phyloP scores from a whole-genome alignment of 257 asterid species.

The Penstemon eatonii region DNA sequence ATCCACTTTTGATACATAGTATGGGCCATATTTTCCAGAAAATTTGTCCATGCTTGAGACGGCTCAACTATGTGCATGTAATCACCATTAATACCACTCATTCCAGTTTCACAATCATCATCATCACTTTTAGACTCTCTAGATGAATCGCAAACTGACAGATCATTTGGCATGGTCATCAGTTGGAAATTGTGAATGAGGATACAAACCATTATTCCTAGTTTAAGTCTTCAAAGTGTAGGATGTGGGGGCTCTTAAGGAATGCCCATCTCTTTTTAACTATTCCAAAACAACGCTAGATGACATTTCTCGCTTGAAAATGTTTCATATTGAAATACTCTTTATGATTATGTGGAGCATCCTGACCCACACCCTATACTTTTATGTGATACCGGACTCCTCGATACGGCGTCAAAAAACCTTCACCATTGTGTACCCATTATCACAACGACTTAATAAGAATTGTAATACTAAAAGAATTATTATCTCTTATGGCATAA shows the following conservation, averaged over 20 bases:
- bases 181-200: not conserved
- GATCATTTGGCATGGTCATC: not conserved
- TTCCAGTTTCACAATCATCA: not conserved
- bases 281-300: not conserved
- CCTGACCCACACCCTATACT: not conserved
- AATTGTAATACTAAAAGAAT: not conserved
- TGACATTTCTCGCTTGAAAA: not conserved
- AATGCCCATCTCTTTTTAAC: not conserved
- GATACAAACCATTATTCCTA: not conserved
- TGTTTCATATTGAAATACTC: slow-evolving; percentile 14
- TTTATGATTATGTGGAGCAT: not conserved
- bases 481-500: not conserved
- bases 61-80: not conserved
- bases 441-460: not conserved
- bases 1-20: not conserved
- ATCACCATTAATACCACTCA: not conserved
- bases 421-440: not conserved
- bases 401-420: slow-evolving; percentile 1
- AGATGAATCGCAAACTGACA: too few relatives aligned
- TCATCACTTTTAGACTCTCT: not conserved
- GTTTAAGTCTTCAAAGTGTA: not conserved
- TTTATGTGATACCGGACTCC: not conserved
- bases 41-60: not conserved
- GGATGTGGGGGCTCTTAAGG: not conserved
- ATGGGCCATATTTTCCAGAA: not conserved